Conservation (phyloP, 768 basidiomycete genomes). For the Psilocybe subaeruginosa region DNA sequence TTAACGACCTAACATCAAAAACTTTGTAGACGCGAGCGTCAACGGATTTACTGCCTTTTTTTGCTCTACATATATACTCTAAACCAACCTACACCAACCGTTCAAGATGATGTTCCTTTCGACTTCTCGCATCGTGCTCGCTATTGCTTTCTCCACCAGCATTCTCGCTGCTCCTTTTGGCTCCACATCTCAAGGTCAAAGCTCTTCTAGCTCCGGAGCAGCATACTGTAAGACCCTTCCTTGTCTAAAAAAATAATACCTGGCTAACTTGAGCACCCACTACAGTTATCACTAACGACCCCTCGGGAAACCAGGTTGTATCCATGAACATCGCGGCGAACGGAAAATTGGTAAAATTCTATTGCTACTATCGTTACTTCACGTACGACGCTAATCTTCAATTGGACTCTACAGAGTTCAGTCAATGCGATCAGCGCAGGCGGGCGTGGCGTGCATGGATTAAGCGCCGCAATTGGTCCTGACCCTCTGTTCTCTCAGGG, state of each 20-base stretch:
- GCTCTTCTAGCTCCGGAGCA: not conserved
- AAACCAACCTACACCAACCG: no score
- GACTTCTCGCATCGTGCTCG: not conserved
- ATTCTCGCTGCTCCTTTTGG: no score
- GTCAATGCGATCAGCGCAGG: no score
- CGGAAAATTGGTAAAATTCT: slow-evolving; percentile 1
- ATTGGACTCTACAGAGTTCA: not conserved
- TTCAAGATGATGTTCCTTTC: not conserved
- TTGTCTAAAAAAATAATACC: not conserved
- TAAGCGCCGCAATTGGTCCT: no score
- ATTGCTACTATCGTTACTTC: not conserved
- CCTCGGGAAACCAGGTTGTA: no score
- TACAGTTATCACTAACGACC: no score
- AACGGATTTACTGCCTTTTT: not conserved
- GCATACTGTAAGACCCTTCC: slow-evolving; percentile 3
- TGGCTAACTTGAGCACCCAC: no score
- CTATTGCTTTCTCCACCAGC: not conserved
- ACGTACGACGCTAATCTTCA: slow-evolving; percentile 1
- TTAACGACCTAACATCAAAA: not conserved
- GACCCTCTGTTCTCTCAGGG: not conserved
- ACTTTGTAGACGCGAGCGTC: not conserved
- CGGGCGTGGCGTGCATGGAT: no score
- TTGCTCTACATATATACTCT: no score
- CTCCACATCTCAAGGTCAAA: no score
- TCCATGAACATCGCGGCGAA: not conserved